These are phyloP conservation scores for Colletotrichum sp. DNA, from an alignment of 2,329 filamentous ascomycete species.

Conservation along the genomic window DNA sequence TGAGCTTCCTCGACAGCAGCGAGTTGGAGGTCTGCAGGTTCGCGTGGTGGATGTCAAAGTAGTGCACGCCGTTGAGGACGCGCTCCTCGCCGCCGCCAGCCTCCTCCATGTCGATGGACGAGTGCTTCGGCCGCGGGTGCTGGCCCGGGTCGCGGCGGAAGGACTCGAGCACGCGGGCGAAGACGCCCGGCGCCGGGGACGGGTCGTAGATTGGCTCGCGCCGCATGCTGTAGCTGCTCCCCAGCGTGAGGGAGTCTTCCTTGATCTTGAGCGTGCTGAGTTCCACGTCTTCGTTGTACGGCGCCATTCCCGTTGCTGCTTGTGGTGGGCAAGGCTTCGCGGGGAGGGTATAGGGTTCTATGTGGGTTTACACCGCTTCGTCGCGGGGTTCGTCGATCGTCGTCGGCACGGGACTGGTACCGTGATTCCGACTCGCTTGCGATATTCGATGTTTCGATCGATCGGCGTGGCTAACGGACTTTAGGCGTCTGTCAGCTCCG, in stretches of 20 bases:
- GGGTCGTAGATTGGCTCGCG: slow-evolving; percentile 53
- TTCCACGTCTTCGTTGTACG: slow-evolving; percentile 49
- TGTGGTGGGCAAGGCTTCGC: not conserved
- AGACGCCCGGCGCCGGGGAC: slow-evolving; percentile 32
- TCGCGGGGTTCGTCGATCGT: not conserved
- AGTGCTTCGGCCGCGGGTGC: slow-evolving; percentile 52
- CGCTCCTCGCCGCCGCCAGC: slow-evolving; percentile 23
- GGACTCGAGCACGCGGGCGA: slow-evolving; percentile 59
- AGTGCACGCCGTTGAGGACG: slow-evolving; percentile 47
- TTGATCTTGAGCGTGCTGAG: slow-evolving; percentile 64
- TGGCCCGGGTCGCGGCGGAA: slow-evolving; percentile 66
- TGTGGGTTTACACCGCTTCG: not conserved
- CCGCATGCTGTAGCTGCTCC: slow-evolving; percentile 58
- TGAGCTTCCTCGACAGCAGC: slow-evolving; percentile 77
- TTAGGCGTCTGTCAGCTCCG: not conserved
- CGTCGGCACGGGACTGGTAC: not conserved
- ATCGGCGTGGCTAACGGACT: not conserved
- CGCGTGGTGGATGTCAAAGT: slow-evolving; percentile 61
- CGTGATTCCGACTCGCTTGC: not conserved
- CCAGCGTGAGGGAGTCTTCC: slow-evolving; percentile 59
- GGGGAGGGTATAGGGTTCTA: not conserved
- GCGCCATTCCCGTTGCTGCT: slow-evolving; percentile 35
- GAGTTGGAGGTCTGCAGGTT: slow-evolving; percentile 79
- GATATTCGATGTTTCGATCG: not conserved
- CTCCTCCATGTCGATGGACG: slow-evolving; percentile 31